Conservation (phyloP, 2,329 filamentous ascomycete genomes). For the Xylaria sp. region DNA sequence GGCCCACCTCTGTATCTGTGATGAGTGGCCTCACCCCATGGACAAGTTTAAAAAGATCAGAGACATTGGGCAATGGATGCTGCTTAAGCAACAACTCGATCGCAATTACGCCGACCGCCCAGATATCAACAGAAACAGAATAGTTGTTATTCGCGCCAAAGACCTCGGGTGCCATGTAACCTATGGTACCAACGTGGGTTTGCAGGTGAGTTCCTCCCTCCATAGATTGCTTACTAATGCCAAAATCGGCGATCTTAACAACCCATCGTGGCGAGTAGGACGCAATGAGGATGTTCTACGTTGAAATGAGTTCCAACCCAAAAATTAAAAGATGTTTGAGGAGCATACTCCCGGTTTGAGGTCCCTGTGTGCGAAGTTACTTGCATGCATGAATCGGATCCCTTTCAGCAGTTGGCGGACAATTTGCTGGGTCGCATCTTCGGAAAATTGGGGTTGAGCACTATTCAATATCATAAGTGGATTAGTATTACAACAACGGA, state of each 20-base stretch:
- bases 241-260: slow-evolving; percentile 13
- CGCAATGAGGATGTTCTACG: slow-evolving; percentile 8
- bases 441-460: neutral
- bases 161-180: slow-evolving; percentile 9
- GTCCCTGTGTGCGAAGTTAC: slow-evolving; percentile 11
- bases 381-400: slow-evolving; percentile 11
- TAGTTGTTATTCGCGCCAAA: neutral
- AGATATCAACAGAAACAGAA: slow-evolving; percentile 13
- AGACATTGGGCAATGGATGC: neutral
- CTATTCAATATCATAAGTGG: neutral
- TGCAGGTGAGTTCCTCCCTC: slow-evolving; percentile 1
- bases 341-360: slow-evolving; percentile 8
- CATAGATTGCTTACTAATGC: slow-evolving; percentile 8
- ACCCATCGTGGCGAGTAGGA: slow-evolving; percentile 2
- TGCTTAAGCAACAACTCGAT: slow-evolving; percentile 2
- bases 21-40: neutral
- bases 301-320: neutral
- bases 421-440: slow-evolving; percentile 4
- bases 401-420: slow-evolving; percentile 7
- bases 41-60: neutral
- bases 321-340: neutral
- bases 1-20: neutral
- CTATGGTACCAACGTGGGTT: slow-evolving; percentile 1
- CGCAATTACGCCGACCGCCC: slow-evolving; percentile 7
- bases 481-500: neutral